Conservation (phyloP, 1,139 yeast species). For the Pichia terricola region DNA sequence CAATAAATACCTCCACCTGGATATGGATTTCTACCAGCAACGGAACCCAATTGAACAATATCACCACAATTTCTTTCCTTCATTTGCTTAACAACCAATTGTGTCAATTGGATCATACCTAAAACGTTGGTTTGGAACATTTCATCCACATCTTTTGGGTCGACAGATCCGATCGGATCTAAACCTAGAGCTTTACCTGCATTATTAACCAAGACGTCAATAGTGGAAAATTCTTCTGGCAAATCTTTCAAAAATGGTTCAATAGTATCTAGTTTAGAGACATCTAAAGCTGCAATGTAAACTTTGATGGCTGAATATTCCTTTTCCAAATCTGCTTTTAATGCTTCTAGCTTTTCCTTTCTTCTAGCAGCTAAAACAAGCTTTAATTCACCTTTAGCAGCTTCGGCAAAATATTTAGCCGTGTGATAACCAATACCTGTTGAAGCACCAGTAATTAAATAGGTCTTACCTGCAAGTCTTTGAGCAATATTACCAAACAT, state of each 20-base stretch:
- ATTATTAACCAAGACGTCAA: slow-evolving; percentile 41
- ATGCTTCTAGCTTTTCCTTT: slow-evolving; percentile 30
- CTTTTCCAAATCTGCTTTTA: slow-evolving; percentile 28
- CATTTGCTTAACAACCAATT: slow-evolving; percentile 35
- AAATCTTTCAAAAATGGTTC: slow-evolving; percentile 31
- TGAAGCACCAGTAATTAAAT: slow-evolving; percentile 29
- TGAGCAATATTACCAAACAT: slow-evolving; percentile 49
- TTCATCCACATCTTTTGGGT: slow-evolving; percentile 32
- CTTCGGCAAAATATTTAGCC: slow-evolving; percentile 29
- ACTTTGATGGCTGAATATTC: slow-evolving; percentile 32
- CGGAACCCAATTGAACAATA: slow-evolving; percentile 40
- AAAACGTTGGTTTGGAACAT: slow-evolving; percentile 42
- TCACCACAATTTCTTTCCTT: slow-evolving; percentile 38
- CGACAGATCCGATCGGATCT: slow-evolving; percentile 34
- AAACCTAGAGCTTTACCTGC: slow-evolving; percentile 45
- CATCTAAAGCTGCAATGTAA: slow-evolving; percentile 33
- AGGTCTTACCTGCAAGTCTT: slow-evolving; percentile 41
- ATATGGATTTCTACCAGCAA: slow-evolving; percentile 44
- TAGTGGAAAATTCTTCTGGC: slow-evolving; percentile 35
- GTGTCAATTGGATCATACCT: slow-evolving; percentile 41
- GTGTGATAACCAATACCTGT: slow-evolving; percentile 33
- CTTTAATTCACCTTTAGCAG: slow-evolving; percentile 38
- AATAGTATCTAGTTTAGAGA: slow-evolving; percentile 33
- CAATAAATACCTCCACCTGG: slow-evolving; percentile 45
- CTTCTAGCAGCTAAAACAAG: slow-evolving; percentile 42